Base-by-base conservation (phyloP, 2,329 filamentous ascomycete genomes). In the Colletotrichum sansevieriae region DNA sequence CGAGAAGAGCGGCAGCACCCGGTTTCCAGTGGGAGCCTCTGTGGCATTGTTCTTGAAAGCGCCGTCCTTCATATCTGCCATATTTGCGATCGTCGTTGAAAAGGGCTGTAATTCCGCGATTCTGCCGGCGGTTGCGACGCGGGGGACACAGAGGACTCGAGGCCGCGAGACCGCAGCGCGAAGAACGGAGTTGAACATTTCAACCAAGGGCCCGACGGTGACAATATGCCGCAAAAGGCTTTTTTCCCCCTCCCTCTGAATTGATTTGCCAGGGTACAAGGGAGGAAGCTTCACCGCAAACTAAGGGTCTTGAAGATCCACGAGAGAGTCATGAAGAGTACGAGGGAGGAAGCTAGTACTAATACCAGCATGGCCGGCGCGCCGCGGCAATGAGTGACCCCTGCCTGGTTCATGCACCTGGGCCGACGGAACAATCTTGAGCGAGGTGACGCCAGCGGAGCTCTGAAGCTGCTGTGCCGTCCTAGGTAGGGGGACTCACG, bases 1-100 rank as follows among this genome's bases (percentile, higher is more conserved):
- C 6, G 90, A 92, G 80, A 92, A 91, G 67, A 92, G 84, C 39
- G 87, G 84, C 75, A 92, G 77, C 66, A 92, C 84, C 51, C 85
- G 81, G 63, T 84, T 83, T 33, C 82, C 77, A 63, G 79, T 73
- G 44, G 85, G 83, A 3, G 82, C 73, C 37, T 75, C 77, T 72
- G 85, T 89, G 76, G 86, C 89, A 74, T 88, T 79, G 75, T 89
- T 88, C 71, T 80, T 79, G 75, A 91, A 91, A 71, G 78, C 78
- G 65, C 88, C 85, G 66, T 80, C 80, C 44, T 78, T 77, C 72
- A 82, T 80, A 63, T 82, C 77, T 60, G 80, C 79, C 80, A 81
- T 83, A 13, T 37, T 61, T 61, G 29, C 62, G 37, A 69, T 55
- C 33, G 62, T 66, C 35, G 66, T 66, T 15, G 66, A 69, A 20